Percentiles rank a stretch among this genome's conserved stretches.
These are phyloP conservation scores for Daedaleopsis nitida DNA, from an alignment of 768 basidiomycete genomes.

Conservation along the genomic window DNA sequence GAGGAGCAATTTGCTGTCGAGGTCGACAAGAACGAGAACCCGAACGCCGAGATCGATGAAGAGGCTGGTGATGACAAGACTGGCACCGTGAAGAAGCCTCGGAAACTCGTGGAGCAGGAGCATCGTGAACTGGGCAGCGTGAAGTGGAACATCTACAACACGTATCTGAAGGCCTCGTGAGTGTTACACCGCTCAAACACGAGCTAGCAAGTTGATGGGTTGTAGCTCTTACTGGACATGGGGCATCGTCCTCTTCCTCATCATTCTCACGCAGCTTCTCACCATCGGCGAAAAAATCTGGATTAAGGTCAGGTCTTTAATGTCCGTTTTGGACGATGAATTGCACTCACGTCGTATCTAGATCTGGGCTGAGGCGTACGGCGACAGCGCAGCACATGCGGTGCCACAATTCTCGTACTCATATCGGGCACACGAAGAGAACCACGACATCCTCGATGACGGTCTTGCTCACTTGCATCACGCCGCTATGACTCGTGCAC, in stretches of 20 bases:
- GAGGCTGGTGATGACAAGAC: conserved; percentile 31
- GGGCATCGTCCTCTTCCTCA: conserved; percentile 50
- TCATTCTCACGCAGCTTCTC: conserved; percentile 48
- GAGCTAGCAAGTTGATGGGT: neutral
- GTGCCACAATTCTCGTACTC: neutral
- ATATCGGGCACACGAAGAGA: conserved; percentile 19
- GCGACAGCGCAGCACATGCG: conserved; percentile 7
- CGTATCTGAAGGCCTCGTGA: conserved; percentile 72
- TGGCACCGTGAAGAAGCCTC: conserved; percentile 48
- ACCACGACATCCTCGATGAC: conserved; percentile 28
- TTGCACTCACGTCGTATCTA: conserved; percentile 22
- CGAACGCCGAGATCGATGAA: conserved; percentile 31
- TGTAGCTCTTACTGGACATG: conserved; percentile 69
- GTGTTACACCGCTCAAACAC: conserved; percentile 27
- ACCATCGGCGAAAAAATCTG: conserved; percentile 67
- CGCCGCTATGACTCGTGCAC: conserved; percentile 13
- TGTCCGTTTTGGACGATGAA: neutral
- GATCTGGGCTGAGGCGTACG: conserved; percentile 72
- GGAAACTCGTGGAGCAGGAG: conserved; percentile 80
- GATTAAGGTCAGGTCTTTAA: conserved; percentile 58
- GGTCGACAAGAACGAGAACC: conserved; percentile 18
- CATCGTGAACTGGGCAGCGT: conserved; percentile 80
- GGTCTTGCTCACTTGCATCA: conserved; percentile 28
- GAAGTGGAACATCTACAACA: conserved; percentile 67
- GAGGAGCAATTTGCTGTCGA: conserved; percentile 36